phyloP scores from a whole-genome alignment of 495 filamentous ascomycete species.

The Daldinia childiae region DNA sequence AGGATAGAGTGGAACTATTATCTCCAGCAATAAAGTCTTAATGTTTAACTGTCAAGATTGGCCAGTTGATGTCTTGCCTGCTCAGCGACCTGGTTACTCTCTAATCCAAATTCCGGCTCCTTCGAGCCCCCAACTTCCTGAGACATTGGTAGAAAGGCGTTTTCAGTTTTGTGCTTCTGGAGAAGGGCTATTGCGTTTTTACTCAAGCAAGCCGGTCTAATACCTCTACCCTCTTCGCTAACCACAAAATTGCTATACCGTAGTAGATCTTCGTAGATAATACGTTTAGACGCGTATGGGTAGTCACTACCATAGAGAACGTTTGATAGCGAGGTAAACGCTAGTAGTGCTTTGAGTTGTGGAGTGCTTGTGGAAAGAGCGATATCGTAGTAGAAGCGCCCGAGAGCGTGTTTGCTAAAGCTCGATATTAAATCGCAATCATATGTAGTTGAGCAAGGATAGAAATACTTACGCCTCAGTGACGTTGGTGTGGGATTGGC shows the following conservation, averaged over 20 bases:
- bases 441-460: neutral
- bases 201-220: neutral
- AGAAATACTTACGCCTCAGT: neutral
- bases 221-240: neutral
- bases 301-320: neutral
- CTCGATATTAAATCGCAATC: neutral
- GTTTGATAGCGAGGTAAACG: neutral
- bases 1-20: neutral
- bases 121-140: neutral
- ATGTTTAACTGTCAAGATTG: neutral
- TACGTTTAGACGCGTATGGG: neutral
- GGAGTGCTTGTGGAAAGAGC: neutral
- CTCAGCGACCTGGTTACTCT: neutral
- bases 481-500: neutral
- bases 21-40: neutral
- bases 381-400: neutral
- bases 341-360: constrained; percentile 1
- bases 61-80: neutral
- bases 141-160: neutral
- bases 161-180: neutral
- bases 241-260: constrained; percentile 3
- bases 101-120: neutral
- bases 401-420: neutral
- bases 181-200: neutral
- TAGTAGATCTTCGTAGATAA: neutral